Conservation (phyloP, 2,329 filamentous ascomycete species). For the Colletotrichum destructivum region DNA sequence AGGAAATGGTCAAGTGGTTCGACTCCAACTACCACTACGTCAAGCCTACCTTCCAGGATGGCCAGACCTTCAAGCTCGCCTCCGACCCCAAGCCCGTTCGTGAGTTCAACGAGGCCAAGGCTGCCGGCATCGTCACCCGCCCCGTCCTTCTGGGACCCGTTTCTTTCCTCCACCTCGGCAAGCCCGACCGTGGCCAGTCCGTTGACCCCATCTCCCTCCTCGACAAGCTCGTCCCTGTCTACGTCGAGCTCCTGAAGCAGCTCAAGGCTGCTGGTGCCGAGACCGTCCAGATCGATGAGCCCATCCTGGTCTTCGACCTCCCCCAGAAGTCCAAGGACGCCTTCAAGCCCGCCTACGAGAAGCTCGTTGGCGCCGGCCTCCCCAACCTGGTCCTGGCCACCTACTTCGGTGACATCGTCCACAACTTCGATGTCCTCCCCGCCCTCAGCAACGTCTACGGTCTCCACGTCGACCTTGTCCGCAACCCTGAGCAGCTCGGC, state of each 20-base stretch:
- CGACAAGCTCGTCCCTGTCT: constrained; percentile 93
- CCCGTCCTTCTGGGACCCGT: constrained; percentile 96
- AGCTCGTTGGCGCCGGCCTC: constrained; percentile 83
- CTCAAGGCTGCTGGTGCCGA: constrained; percentile 97
- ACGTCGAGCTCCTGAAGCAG: constrained; percentile 91
- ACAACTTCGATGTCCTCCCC: constrained; percentile 94
- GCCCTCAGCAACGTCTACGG: constrained; percentile 74
- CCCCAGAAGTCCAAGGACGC: constrained; percentile 91
- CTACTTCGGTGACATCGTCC: constrained; percentile 99
- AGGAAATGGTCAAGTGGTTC: constrained; percentile 99
- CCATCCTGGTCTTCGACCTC: constrained; percentile 95
- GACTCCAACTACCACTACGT: constrained; percentile 99
- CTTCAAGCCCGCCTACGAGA: constrained; percentile 98
- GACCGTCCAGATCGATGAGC: constrained; percentile 98
- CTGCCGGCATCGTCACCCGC: constrained; percentile 91
- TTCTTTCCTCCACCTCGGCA: constrained; percentile 97
- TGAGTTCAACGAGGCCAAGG: constrained; percentile 98
- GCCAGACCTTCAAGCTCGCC: constrained; percentile 94
- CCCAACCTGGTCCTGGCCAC: constrained; percentile 93
- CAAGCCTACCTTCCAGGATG: constrained; percentile 97
- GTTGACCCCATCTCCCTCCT: constrained; percentile 95
- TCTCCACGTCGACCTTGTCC: constrained; percentile 95
- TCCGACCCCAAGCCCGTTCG: constrained; percentile 91
- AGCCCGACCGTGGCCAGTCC: constrained; percentile 95
- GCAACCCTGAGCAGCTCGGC: constrained; percentile 97